Base-by-base conservation (phyloP, 2,329 filamentous ascomycete genomes). In the Beauveria caledonica region DNA sequence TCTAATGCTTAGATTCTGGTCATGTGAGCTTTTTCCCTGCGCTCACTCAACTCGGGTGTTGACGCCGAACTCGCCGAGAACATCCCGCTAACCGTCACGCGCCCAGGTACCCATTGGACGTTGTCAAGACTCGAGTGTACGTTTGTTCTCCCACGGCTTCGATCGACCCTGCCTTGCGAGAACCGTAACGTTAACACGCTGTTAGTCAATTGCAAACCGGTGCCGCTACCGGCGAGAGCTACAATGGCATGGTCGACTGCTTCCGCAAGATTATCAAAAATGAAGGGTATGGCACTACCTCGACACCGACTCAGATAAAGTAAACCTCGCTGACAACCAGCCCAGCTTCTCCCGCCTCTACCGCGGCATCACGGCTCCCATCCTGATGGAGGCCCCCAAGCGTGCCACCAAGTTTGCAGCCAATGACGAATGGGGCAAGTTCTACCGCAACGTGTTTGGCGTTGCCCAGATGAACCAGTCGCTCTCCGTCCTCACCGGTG, bases 161-260 rank as follows among this genome's bases (percentile, higher is more conserved):
- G 17, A 51, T 36, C 27, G 49, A 48, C 15, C 11, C 3, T 7
- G 3, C 58, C 68, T 48, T 60, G 48, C 23, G 48, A 55, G 48
- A 39, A 53, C 45, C 21, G 17, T 1, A 5, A 44, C 53, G 59
- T 66, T 68, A 63, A 73, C 63, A 55, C 50, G 50, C 64, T 64
- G 63, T 63, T 69, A 96, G 90, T 74, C 92, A 97, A 77, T 82
- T 97, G 61, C 92, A 97, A 78, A 89, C 88, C 58, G 88, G 87
- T 69, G 84, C 80, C 48, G 78, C 80, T 23, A 90, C 91, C 62
- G 87, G 87, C 66, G 94, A 97, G 69, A 80, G 83, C 68, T 97
- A 99, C 83, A 96, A 85, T 79, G 91, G 94, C 82, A 99, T 97
- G 92, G 72, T 97, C 62, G 94, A 99, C 77, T 97, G 93, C 81